Evolutionary conservation across 805 yeast genomes (phyloP), one percentile per base, ranked within the genome.

Genomic region (Metschnikowia sp.): DNA sequence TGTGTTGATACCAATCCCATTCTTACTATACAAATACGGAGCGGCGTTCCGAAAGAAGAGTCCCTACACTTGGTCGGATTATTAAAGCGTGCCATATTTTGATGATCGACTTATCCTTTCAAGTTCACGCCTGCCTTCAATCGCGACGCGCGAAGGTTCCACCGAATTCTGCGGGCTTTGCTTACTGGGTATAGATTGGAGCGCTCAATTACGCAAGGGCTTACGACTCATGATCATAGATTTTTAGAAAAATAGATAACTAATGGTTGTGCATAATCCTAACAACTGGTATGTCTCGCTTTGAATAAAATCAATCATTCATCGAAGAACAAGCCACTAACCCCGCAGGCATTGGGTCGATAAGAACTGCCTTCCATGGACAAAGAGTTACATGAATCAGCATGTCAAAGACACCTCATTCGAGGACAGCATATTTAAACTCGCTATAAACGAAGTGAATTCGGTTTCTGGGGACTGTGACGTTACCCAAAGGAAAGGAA

Each of bases 401-500:
- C 63, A 72, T 22, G 64, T 81, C 29, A 53, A 60, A 22, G 54
- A 64, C 48, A 63, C 68, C 15, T 29, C 53, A 13, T 53, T 54
- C 35, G 66, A 65, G 44, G 50, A 61, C 32, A 72, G 65, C 15
- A 51, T 40, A 2, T 52, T 55, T 43, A 54, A 43, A 19, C 54
- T 66, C 36, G 47, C 64, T 8, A 57, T 83, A 38, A 66, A 66
- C 15, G 58, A 72, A 2, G 68, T 84, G 3, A 68, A 64, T 26
- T 62, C 77, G 6, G 63, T 72, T 13, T 60, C 71, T 7, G 95
- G 95, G 19, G 94, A 87, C 63, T 85, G 94, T 57, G 87, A 86
- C 58, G 91, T 87, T 11, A 83, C 88, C 19, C 92, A 87, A 65
- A 78, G 95, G 70, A 87, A 87, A 65, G 92, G 92, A 8, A 84